phyloP scores from a whole-genome alignment of 2,329 filamentous ascomycete genomes.

The Claviceps digitariae region DNA sequence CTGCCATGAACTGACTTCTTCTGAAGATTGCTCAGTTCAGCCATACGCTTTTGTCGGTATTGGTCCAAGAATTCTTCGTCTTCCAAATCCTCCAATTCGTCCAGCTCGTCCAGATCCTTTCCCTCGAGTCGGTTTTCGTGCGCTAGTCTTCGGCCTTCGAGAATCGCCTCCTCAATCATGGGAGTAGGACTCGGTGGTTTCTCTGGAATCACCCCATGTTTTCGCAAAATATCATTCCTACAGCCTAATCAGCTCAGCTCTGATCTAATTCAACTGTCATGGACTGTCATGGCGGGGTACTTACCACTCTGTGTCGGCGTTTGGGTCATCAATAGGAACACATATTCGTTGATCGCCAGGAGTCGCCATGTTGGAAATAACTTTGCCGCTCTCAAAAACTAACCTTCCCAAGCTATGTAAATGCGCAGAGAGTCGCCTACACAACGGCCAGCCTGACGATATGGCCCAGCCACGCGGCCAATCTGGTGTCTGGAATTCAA shows the following conservation, averaged over 20 bases:
- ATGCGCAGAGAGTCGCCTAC: not conserved
- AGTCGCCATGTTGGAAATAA: constrained; percentile 37
- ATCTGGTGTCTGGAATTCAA: not conserved
- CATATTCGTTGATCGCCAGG: constrained; percentile 50
- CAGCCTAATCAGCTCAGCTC: constrained; percentile 13
- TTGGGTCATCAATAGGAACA: constrained; percentile 87
- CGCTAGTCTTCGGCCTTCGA: constrained; percentile 68
- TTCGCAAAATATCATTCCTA: constrained; percentile 97
- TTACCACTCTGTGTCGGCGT: constrained; percentile 96
- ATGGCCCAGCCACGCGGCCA: not conserved
- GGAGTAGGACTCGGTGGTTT: constrained; percentile 92
- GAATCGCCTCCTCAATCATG: constrained; percentile 86
- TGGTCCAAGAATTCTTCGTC: constrained; percentile 82
- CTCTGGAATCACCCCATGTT: constrained; percentile 94
- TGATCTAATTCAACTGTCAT: constrained; percentile 4
- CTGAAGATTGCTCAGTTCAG: constrained; percentile 62
- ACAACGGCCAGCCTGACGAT: not conserved
- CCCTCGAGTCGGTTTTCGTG: constrained; percentile 89
- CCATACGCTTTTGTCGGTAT: constrained; percentile 78
- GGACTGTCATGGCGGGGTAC: constrained; percentile 13
- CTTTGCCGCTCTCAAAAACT: not conserved
- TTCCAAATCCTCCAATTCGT: constrained; percentile 88
- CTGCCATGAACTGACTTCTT: constrained; percentile 72
- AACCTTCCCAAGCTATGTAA: not conserved
- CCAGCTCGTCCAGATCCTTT: constrained; percentile 87